These are phyloP conservation scores for Gynostemma pentaphyllum DNA, from an alignment of 306 rosid genomes.

Conservation along the genomic window DNA sequence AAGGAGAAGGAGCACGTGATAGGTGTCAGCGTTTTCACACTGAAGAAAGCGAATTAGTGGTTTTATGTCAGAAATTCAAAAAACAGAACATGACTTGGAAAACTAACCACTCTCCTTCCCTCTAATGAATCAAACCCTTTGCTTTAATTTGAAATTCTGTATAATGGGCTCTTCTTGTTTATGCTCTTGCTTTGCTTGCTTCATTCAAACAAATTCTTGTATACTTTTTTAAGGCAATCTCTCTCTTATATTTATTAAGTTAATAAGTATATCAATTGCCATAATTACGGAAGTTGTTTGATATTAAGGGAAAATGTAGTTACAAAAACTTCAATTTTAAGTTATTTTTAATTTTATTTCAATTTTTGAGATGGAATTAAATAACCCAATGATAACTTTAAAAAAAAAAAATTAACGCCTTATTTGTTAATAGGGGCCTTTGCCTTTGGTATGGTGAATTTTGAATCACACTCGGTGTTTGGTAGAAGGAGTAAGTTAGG, in stretches of 20 bases:
- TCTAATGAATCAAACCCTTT: neutral
- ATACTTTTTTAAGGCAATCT: too few relatives aligned
- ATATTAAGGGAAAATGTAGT: neutral
- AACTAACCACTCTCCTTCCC: conserved; percentile 1
- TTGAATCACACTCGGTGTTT: too few relatives aligned
- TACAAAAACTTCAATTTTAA: neutral
- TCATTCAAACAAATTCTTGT: neutral
- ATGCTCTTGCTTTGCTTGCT: neutral
- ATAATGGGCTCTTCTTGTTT: neutral
- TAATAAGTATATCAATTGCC: too few relatives aligned
- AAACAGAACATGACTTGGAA: too few relatives aligned
- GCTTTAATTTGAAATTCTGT: conserved; percentile 10
- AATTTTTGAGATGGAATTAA: neutral
- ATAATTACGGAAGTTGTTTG: conserved; percentile 8
- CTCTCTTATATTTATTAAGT: neutral
- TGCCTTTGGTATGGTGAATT: too few relatives aligned
- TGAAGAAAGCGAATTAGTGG: conserved; percentile 6
- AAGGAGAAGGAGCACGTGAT: conserved; percentile 62
- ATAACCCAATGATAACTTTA: neutral
- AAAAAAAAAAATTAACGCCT: too few relatives aligned
- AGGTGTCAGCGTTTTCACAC: conserved; percentile 31
- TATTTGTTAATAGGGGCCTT: too few relatives aligned
- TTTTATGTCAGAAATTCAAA: conserved; percentile 34
- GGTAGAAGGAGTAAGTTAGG: too few relatives aligned
- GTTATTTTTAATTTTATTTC: neutral